Conservation (phyloP, 2,329 filamentous ascomycete species). For the Bipolaris bicolor region DNA sequence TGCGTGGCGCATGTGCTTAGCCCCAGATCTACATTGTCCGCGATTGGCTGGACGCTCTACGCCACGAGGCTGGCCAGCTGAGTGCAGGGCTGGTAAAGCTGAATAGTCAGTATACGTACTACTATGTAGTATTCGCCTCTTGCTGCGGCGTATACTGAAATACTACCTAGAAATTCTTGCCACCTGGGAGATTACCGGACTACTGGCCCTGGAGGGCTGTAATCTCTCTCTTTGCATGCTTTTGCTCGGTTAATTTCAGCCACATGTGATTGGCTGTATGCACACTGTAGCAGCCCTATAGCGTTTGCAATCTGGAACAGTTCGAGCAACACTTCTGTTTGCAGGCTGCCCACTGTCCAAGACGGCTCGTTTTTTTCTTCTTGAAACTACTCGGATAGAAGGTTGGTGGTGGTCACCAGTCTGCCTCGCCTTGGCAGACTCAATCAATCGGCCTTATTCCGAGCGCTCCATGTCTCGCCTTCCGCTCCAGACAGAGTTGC, state of each 20-base stretch:
- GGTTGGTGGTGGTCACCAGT: neutral
- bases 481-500: slow-evolving; percentile 1
- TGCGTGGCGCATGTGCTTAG: slow-evolving; percentile 4
- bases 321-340: neutral
- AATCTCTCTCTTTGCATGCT: neutral
- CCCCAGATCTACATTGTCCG: neutral
- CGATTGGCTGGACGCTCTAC: neutral
- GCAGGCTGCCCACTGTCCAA: neutral
- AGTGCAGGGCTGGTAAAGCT: neutral
- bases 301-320: neutral
- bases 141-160: neutral
- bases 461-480: slow-evolving; percentile 1
- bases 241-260: neutral
- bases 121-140: neutral
- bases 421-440: slow-evolving; percentile 10
- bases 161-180: neutral
- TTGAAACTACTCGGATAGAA: neutral
- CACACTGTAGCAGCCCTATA: neutral
- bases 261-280: neutral
- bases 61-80: neutral
- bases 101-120: neutral
- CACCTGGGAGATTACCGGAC: neutral
- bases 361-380: neutral
- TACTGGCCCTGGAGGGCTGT: neutral
- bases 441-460: slow-evolving; percentile 4